Base-by-base conservation (phyloP, 2,329 filamentous ascomycete species). In the Chalaropsis thielavioides region DNA sequence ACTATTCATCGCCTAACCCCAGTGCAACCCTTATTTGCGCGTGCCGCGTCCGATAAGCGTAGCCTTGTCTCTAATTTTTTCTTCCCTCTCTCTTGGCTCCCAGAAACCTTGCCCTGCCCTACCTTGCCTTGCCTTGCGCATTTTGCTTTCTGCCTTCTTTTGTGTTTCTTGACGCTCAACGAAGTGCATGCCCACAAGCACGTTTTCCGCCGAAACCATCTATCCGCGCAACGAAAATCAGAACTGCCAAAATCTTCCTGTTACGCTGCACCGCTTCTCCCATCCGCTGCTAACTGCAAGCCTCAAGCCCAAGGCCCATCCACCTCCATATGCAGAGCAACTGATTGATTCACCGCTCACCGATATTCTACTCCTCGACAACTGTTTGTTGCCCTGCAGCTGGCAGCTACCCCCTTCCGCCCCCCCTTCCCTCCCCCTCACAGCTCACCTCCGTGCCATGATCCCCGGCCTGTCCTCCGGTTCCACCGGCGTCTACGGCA, bases 401-500 rank as follows among this genome's bases (percentile, higher is more conserved):
- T 31, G 35, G 54, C 54, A 17, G n/a, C 54, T 58, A n/a, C 54
- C 10, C 35, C 31, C 17, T 35, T n/a, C 1, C 11, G 40, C 24
- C 5, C 62, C 58, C 44, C 41, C 38, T n/a, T 38, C 63, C n/a
- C 11, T 51, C 24, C 5, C 62, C 58, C 44, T 51, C 38, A 51
- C 22, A 54, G 31, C 43, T 51, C 24, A 3, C 62, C 35, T 56
- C 31, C n/a, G 15, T 15, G 68, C 61, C 19, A 69, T 69, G 58
- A 72, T 72, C n/a, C 71, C 71, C 3, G 71, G 71, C 10, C 68
- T 72, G 8, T 68, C 69, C 10, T 68, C 70, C 22, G 65, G 68
- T n/a, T 61, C 56, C 31, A 17, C 35, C 17, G 27, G 43, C 19
- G 5, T 31, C 10, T 35, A 40, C 22, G 56, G 24, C 13, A 66